Conservation (phyloP, 768 basidiomycete genomes). For the Leucocoprinus leucothites region DNA sequence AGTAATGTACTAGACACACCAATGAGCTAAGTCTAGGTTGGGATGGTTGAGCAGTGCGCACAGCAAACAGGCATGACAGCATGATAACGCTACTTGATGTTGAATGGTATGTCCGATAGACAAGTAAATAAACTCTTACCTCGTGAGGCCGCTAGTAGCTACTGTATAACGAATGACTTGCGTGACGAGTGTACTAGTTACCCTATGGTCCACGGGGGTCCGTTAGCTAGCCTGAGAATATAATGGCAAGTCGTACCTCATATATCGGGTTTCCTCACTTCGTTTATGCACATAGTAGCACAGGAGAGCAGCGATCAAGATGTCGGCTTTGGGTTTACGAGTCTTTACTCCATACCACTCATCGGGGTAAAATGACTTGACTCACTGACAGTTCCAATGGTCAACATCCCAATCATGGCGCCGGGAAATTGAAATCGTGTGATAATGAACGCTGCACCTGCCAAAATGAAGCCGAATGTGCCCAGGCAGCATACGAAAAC, state of each 20-base stretch:
- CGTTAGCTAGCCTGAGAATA: not conserved
- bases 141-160: conserved; percentile 13
- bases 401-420: not conserved
- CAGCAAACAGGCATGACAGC: conserved; percentile 11
- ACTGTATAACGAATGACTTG: conserved; percentile 15
- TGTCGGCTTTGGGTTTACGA: conserved; percentile 6
- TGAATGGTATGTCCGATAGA: not conserved
- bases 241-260: not conserved
- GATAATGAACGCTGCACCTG: not conserved
- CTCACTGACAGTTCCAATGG: not conserved
- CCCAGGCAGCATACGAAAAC: conserved; percentile 6
- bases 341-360: too few species aligned
- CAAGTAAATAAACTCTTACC: not conserved
- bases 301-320: conserved; percentile 15
- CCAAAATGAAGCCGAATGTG: conserved; percentile 9
- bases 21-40: not conserved
- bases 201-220: not conserved
- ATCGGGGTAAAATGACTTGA: not conserved
- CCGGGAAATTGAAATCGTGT: not conserved
- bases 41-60: not conserved
- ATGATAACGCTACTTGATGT: conserved; percentile 10
- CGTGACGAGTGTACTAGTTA: conserved; percentile 10
- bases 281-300: conserved; percentile 13
- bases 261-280: conserved; percentile 1
- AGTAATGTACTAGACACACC: not conserved